phyloP scores from a whole-genome alignment of 2,329 filamentous ascomycete genomes.

The Diplodia scrobiculata region DNA sequence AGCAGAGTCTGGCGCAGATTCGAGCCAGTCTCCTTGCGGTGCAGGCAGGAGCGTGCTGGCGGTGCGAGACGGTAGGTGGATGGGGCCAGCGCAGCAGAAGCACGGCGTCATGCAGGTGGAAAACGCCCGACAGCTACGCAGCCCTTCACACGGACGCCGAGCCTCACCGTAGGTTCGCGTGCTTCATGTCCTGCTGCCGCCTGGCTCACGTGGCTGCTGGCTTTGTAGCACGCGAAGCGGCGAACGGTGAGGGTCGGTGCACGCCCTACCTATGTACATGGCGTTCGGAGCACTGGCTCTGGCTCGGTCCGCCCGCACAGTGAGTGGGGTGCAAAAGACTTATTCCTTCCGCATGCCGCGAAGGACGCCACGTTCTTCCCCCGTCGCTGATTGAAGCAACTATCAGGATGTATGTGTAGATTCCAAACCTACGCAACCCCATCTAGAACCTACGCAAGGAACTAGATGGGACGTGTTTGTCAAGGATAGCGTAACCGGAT shows the following conservation, averaged over 20 bases:
- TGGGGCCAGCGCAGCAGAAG: conserved; percentile 23
- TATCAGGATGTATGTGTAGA: background rate
- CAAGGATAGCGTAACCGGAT: background rate
- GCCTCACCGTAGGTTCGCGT: background rate
- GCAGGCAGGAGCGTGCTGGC: background rate
- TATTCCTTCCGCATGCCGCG: background rate
- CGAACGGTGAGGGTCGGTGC: background rate
- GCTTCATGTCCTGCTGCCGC: background rate
- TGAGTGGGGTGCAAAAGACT: background rate
- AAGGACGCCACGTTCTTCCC: background rate
- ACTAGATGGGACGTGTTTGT: no score
- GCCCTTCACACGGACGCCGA: background rate
- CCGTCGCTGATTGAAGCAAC: background rate
- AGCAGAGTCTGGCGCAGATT: background rate
- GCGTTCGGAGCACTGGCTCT: background rate
- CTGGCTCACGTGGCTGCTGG: background rate
- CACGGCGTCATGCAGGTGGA: conserved; percentile 14
- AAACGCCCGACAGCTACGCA: background rate
- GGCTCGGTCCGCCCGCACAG: background rate
- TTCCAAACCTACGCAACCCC: background rate
- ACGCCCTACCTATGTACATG: background rate
- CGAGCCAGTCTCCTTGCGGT: background rate
- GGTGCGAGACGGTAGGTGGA: conserved; percentile 4
- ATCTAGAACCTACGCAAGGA: background rate
- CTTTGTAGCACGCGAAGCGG: background rate